A percentile compares a stretch with the other conserved stretches of the same genome.
These are phyloP conservation scores for Psilocybe cubensis DNA, from an alignment of 768 basidiomycete genomes.

Conservation along the genomic window DNA sequence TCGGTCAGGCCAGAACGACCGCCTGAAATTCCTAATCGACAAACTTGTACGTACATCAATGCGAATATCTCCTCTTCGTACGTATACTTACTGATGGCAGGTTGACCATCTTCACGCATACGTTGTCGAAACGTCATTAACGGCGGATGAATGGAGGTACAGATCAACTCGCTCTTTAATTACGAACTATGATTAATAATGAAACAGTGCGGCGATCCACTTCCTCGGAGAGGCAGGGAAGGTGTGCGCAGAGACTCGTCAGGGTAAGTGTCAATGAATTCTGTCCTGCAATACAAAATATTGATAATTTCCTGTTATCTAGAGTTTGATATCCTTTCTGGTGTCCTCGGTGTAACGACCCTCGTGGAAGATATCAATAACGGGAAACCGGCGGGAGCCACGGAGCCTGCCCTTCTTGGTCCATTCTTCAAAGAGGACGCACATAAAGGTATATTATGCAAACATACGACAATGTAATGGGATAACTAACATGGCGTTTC, in stretches of 20 bases:
- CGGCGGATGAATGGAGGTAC: conserved; percentile 86
- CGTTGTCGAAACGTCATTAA: conserved; percentile 72
- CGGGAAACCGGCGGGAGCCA: conserved; percentile 62
- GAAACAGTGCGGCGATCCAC: conserved; percentile 53
- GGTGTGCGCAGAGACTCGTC: conserved; percentile 67
- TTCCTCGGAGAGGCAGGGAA: conserved; percentile 80
- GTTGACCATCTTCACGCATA: conserved; percentile 76
- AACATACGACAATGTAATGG: neutral
- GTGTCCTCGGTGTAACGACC: conserved; percentile 76
- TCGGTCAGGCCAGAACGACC: no score
- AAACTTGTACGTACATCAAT: no score
- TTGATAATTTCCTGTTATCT: neutral
- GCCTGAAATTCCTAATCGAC: no score
- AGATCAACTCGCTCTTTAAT: conserved; percentile 14
- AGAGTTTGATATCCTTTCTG: conserved; percentile 89
- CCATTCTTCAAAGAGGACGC: conserved; percentile 87
- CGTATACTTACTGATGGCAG: no score
- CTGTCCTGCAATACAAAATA: no score
- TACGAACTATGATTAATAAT: no score
- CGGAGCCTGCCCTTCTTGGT: conserved; percentile 78
- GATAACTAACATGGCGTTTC: neutral
- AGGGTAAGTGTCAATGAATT: no score
- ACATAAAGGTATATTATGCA: conserved; percentile 55
- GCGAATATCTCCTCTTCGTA: no score
- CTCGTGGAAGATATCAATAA: conserved; percentile 80